phyloP scores from a whole-genome alignment of 129 eudicot species.

The Helichrysum umbraculigerum region DNA sequence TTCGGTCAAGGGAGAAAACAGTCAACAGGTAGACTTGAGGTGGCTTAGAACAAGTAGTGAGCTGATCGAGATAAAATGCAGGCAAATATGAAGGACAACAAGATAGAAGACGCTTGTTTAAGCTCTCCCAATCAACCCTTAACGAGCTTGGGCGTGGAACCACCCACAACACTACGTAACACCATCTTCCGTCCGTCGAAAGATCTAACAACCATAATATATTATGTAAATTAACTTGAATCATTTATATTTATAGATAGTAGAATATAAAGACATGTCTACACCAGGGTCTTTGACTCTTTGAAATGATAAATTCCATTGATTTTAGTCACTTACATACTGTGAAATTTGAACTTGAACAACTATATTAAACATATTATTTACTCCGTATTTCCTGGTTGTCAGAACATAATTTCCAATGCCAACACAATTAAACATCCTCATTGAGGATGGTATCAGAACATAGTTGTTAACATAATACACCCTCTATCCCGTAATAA shows the following conservation, averaged over 20 bases:
- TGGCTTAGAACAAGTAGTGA: conserved; percentile 32
- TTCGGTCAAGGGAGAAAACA: conserved; percentile 66
- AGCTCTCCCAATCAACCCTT: conserved; percentile 63
- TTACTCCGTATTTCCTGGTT: too few relatives aligned
- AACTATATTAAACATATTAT: too few relatives aligned
- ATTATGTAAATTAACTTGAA: too few relatives aligned
- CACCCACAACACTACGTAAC: conserved; percentile 77
- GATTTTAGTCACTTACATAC: too few relatives aligned
- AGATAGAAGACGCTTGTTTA: conserved; percentile 66
- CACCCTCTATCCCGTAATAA: too few relatives aligned
- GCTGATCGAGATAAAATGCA: conserved; percentile 57
- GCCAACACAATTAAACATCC: background rate
- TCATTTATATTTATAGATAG: background rate
- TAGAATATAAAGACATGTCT: too few relatives aligned
- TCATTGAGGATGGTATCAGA: too few relatives aligned
- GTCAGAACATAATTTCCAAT: background rate
- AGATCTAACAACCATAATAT: conserved; percentile 42
- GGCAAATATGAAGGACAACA: conserved; percentile 67
- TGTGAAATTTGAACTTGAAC: too few relatives aligned
- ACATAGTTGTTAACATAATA: too few relatives aligned
- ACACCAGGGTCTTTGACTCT: too few relatives aligned
- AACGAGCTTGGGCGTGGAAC: conserved; percentile 53
- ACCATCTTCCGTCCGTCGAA: conserved; percentile 88
- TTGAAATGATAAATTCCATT: too few relatives aligned
- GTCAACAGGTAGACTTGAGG: conserved; percentile 60